Base-by-base conservation (phyloP, 805 yeast genomes). In the Cyberlindnera suaveolens region DNA sequence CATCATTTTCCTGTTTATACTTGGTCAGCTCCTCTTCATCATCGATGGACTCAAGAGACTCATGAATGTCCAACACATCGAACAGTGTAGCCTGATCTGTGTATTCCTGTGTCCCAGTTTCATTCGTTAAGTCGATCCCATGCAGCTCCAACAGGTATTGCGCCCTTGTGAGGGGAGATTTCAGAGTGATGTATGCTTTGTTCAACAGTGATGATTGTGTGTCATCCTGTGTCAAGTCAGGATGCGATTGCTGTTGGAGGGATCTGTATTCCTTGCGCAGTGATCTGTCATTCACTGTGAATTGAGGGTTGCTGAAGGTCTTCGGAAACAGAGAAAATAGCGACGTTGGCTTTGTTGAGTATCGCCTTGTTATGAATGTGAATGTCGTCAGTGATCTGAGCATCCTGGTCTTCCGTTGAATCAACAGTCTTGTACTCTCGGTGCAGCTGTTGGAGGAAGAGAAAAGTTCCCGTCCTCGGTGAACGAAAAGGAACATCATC, bases 61-160 rank as follows among this genome's bases (percentile, higher is more conserved):
- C 99, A 59, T 90, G 93, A 5, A 87, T 78, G 50, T 88, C 95
- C 64, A 91, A 68, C 18, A 91, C 84, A 36, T 78, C 77, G 82
- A 87, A 76, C 34, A 91, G 65, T 56, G 86, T 65, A 46, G 78
- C 77, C 39, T 63, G 65, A 3, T 38, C 31, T 1, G 46, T 19
- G 39, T 41, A 45, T 37, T 42, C 32, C 29, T 40, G 42, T 39
- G 65, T 69, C 52, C 68, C 78, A 6, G 77, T 80, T 52, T 90
- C 96, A 20, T 75, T 64, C 9, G 71, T 67, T 30, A 85, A 64
- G 50, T 85, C 87, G 23, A 76, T 62, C 0, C 72, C 74, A 5
- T 40, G 42, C 15, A 61, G 39, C 14, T 66, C 60, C 11, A 85
- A 56, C 16, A 82, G 47, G 51, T 84, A 78, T 54, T 79, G 82